phyloP scores from a whole-genome alignment of 306 rosid species.

The Cucurbita argyrosperma region DNA sequence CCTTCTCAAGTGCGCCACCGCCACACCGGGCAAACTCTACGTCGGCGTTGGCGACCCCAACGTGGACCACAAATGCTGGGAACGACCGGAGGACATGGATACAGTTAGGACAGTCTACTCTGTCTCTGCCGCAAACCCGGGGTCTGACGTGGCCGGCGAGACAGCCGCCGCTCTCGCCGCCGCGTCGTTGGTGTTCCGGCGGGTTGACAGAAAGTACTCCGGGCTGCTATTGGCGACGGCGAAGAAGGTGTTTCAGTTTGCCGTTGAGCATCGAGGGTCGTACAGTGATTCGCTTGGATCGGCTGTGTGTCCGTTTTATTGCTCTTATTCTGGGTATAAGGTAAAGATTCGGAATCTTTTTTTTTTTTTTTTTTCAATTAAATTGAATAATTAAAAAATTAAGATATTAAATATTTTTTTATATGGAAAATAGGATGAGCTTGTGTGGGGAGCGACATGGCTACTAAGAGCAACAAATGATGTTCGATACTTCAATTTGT shows the following conservation, averaged over 20 bases:
- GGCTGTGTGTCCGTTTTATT: slow-evolving; percentile 80
- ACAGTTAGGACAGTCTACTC: slow-evolving; percentile 44
- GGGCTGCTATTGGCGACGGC: slow-evolving; percentile 39
- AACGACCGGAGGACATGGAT: slow-evolving; percentile 89
- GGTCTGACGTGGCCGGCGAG: slow-evolving; percentile 89
- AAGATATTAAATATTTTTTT: neutral
- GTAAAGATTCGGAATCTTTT: slow-evolving; percentile 7
- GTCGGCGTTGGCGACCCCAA: slow-evolving; percentile 84
- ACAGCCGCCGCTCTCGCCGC: slow-evolving; percentile 84
- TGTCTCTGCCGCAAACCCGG: slow-evolving; percentile 50
- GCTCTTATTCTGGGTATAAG: slow-evolving; percentile 92
- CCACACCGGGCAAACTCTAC: slow-evolving; percentile 60
- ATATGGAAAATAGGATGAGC: slow-evolving; percentile 42
- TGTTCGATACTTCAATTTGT: slow-evolving; percentile 35
- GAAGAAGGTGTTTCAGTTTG: slow-evolving; percentile 57
- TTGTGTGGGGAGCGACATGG: slow-evolving; percentile 94
- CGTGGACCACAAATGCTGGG: slow-evolving; percentile 85
- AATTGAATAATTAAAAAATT: neutral
- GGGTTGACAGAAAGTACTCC: slow-evolving; percentile 52
- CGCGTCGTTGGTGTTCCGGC: slow-evolving; percentile 65
- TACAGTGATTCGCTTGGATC: slow-evolving; percentile 79
- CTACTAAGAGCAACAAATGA: slow-evolving; percentile 71
- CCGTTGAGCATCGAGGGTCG: slow-evolving; percentile 49
- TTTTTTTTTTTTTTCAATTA: neutral
- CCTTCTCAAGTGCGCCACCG: slow-evolving; percentile 55